Evolutionary conservation across 1,139 yeast species (phyloP), one percentile per base, ranked within the genome.

Genomic region (Nakaseomyces bracarensis): DNA sequence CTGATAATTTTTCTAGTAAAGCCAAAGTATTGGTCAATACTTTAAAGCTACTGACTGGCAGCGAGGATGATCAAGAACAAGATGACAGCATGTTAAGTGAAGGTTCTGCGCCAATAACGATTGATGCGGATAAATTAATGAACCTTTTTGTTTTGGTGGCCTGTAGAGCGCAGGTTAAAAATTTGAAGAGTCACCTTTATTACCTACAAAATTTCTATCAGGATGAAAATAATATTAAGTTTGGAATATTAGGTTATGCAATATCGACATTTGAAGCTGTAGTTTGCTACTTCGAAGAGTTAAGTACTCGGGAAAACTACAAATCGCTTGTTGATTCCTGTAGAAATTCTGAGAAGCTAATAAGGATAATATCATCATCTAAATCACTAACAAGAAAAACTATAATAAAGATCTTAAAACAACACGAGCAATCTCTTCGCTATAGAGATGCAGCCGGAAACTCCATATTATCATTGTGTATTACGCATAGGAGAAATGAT

Each of bases 221-320:
- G 67, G 73, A 43, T 60, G 72, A 60, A 46, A 66, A 65, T 29
- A 53, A 64, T 3, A 71, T 50, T 7, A 53, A 70, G 29, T 58
- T 69, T 8, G 87, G 86, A 0, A 63, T 70, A 19, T 51, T 68
- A 5, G 85, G 83, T 0, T 81, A 80, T 52, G 72, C 80, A 0
- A 52, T 87, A 25, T 81, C 95, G 41, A 85, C 95, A 9, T 66
- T 87, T 37, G 95, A 87, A 54, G 95, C 91, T 0, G 94, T 86
- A 0, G 55, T 86, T 6, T 75, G 66, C 46, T 93, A 82, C 56
- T 68, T 56, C 23, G 53, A 53, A 10, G 40, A 39, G 10, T 37
- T 39, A 26, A 46, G 43, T 21, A 27, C 46, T 7, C 33, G 40
- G 46, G 37, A 38, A 7, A 14, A 33, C 11, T 11, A 37, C 39